These are phyloP conservation scores for Graphilbum sp. DNA, from an alignment of 2,329 filamentous ascomycete genomes.

Conservation along the genomic window DNA sequence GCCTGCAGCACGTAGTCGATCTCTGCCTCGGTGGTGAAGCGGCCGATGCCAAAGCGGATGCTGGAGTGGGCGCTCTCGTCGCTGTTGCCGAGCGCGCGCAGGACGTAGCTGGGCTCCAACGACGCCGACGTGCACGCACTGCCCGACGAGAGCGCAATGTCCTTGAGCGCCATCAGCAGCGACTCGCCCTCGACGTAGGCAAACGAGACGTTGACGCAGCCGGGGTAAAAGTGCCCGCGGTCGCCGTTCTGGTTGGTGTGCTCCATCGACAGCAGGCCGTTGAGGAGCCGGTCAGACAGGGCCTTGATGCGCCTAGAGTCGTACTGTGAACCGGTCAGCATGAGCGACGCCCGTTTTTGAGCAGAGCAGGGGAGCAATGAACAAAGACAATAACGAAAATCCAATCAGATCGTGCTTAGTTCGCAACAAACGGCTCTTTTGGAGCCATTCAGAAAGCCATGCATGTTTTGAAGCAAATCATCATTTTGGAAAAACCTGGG, in stretches of 20 bases:
- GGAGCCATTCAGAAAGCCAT: no score
- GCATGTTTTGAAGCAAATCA: no score
- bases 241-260: slow-evolving; percentile 89
- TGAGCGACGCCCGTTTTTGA: background rate
- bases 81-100: slow-evolving; percentile 85
- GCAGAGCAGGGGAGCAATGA: slow-evolving; percentile 4
- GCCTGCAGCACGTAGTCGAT: slow-evolving; percentile 97
- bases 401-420: no score
- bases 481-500: no score
- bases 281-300: slow-evolving; percentile 69
- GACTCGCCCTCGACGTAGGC: slow-evolving; percentile 98
- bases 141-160: slow-evolving; percentile 91
- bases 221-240: slow-evolving; percentile 69
- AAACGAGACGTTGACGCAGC: slow-evolving; percentile 96
- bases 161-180: slow-evolving; percentile 93
- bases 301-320: slow-evolving; percentile 70
- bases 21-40: slow-evolving; percentile 88
- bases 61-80: slow-evolving; percentile 96
- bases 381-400: slow-evolving; percentile 2
- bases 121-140: slow-evolving; percentile 96
- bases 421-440: no score
- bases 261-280: slow-evolving; percentile 74
- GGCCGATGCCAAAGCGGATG: slow-evolving; percentile 92
- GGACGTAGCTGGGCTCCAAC: slow-evolving; percentile 87
- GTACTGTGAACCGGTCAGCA: slow-evolving; percentile 50